A percentile compares a stretch with the other conserved stretches of the same genome.
Conservation (phyloP, 306 rosid species). For the peach (Prunus persica) region Prunus_persica_NCBIv2 NC_034015.1:21297001-21297500, state of each 20-base stretch:
- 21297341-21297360: neutral
- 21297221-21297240: neutral
- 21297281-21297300: neutral
- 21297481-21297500: slow-evolving; percentile 54
- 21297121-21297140: neutral
- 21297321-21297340: neutral
- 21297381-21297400: neutral
- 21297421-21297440: neutral
- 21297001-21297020: neutral
- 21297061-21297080: neutral
- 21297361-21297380: neutral
- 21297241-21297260: neutral
- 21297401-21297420: neutral
- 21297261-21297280: neutral
- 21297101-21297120: neutral
- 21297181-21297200: neutral
- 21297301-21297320: neutral
- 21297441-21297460: slow-evolving; percentile 42
- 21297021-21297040: neutral
- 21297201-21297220: neutral
- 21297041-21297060: neutral
- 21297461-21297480: slow-evolving; percentile 97
- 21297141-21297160: neutral
- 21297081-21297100: neutral
- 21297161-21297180: neutral